These are phyloP conservation scores for Cicer yamashitae DNA, from an alignment of 306 rosid species.

Conservation along the genomic window DNA sequence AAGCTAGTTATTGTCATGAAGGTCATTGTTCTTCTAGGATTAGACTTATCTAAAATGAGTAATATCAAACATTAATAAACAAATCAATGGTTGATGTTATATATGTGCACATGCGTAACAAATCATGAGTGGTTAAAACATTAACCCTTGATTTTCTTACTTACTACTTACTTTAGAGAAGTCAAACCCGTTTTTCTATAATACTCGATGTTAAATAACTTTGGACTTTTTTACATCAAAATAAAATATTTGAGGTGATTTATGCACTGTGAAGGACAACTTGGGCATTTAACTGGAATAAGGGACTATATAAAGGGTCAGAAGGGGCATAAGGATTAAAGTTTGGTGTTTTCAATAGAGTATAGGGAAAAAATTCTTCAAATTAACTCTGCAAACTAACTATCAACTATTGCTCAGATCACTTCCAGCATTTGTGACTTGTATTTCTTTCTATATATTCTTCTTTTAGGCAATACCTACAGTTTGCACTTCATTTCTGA, in stretches of 20 bases:
- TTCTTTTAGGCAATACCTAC: not conserved
- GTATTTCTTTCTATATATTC: not conserved
- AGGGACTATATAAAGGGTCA: conserved; percentile 19
- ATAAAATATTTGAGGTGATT: conserved; percentile 15
- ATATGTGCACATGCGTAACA: too few relatives aligned
- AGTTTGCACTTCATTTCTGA: conserved; percentile 2
- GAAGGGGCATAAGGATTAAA: conserved; percentile 30
- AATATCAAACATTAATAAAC: too few relatives aligned
- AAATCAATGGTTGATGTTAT: too few relatives aligned
- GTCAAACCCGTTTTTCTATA: not conserved
- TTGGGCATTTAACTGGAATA: conserved; percentile 10
- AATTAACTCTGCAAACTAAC: conserved; percentile 23
- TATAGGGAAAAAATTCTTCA: conserved; percentile 20
- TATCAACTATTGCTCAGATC: conserved; percentile 26
- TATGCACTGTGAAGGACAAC: conserved; percentile 30
- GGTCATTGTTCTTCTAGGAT: conserved; percentile 8
- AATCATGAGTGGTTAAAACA: too few relatives aligned
- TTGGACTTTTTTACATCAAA: not conserved
- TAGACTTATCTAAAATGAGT: too few relatives aligned
- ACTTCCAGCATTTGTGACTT: not conserved
- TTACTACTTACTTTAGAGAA: too few relatives aligned
- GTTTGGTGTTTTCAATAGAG: conserved; percentile 16
- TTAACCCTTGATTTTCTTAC: too few relatives aligned
- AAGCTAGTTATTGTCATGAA: conserved; percentile 31
- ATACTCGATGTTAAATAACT: not conserved